Conservation (phyloP, 208 protist genomes). For the Trypanosoma congolense region DNA sequence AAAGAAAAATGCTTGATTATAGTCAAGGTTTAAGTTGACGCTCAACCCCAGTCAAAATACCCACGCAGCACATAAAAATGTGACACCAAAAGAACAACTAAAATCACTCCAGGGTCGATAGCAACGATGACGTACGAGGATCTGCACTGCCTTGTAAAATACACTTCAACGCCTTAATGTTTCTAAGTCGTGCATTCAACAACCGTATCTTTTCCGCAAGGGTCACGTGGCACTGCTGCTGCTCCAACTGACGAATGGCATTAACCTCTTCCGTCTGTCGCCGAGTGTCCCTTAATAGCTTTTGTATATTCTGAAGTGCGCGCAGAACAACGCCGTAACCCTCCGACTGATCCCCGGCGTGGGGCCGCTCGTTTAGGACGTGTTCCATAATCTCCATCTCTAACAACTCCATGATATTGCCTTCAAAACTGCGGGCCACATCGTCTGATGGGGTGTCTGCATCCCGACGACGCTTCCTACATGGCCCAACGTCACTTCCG, state of each 20-base stretch:
- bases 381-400: constrained; percentile 6
- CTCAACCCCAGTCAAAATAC: too few species aligned
- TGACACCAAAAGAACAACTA: not conserved
- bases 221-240: constrained; percentile 28
- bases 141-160: constrained; percentile 11
- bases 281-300: constrained; percentile 11
- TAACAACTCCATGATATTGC: constrained; percentile 31
- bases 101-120: constrained; percentile 13
- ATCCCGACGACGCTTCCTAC: constrained; percentile 6
- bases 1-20: too few species aligned
- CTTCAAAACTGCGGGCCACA: constrained; percentile 37
- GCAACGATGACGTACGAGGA: not conserved
- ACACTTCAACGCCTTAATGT: constrained; percentile 34
- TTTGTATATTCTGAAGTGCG: constrained; percentile 23
- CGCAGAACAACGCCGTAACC: constrained; percentile 4
- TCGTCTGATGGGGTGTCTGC: constrained; percentile 2
- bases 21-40: too few species aligned
- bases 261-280: constrained; percentile 24
- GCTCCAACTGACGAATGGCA: constrained; percentile 29
- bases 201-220: constrained; percentile 22
- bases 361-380: not conserved
- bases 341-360: constrained; percentile 2
- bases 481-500: not conserved
- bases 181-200: constrained; percentile 17
- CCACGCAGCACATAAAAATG: too few species aligned